phyloP scores from a whole-genome alignment of 2,329 filamentous ascomycete species.

The Myriosclerotinia duriaeana region DNA sequence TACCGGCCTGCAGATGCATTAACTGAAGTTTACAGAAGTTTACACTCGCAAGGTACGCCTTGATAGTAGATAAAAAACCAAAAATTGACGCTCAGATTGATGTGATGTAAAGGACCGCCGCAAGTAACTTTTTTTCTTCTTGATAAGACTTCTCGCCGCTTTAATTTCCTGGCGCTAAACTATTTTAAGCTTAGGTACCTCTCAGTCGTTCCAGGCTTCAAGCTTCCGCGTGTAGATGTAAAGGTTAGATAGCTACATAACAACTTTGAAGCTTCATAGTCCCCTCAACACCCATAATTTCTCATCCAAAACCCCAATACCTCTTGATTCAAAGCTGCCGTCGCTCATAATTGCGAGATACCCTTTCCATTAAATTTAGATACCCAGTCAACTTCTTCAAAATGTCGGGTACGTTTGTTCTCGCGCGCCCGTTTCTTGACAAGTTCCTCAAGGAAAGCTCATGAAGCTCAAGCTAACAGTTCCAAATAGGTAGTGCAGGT shows the following conservation, averaged over 20 bases:
- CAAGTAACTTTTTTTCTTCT: constrained; percentile 22
- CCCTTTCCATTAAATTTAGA: background rate
- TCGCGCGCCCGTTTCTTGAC: constrained; percentile 18
- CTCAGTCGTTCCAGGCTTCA: constrained; percentile 23
- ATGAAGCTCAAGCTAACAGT: constrained; percentile 33
- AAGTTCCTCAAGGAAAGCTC: constrained; percentile 19
- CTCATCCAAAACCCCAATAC: background rate
- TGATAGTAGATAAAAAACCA: background rate
- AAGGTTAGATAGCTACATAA: constrained; percentile 17
- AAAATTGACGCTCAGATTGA: constrained; percentile 16
- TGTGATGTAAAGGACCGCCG: constrained; percentile 17
- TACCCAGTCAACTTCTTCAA: constrained; percentile 27
- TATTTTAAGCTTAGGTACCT: constrained; percentile 16
- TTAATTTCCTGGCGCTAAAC: constrained; percentile 18
- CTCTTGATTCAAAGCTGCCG: background rate
- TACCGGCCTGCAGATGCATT: background rate
- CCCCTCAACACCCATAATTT: background rate
- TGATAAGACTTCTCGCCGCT: constrained; percentile 22
- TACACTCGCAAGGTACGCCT: background rate
- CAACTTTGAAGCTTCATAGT: constrained; percentile 21
- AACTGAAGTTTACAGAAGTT: background rate
- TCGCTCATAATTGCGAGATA: background rate
- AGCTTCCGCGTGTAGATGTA: constrained; percentile 24
- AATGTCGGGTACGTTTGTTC: constrained; percentile 44
- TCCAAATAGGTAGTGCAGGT: constrained; percentile 68